Evolutionary conservation across 164 flowering plant species (phyloP).

Genomic region (Brasenia schreberi): DNA sequence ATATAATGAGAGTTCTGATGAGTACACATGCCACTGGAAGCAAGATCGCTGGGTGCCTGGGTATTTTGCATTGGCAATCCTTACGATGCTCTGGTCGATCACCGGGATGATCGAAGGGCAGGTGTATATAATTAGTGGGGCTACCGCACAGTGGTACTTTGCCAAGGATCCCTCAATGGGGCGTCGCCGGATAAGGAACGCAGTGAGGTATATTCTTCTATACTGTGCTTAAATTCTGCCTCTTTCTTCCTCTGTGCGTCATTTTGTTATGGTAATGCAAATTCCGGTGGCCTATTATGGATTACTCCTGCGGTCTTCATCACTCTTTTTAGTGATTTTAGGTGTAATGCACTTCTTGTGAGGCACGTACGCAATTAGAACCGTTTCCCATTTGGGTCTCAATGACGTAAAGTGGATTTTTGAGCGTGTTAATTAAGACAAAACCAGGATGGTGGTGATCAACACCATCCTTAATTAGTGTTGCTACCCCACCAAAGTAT

Average conservation of each 20-base stretch:
- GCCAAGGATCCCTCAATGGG: conserved; percentile 41
- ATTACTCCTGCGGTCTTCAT: neutral
- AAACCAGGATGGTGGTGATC: too few relatives aligned
- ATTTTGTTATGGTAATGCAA: neutral
- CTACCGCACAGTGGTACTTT: conserved; percentile 85
- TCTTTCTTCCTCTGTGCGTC: neutral
- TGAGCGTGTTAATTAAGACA: too few relatives aligned
- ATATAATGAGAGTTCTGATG: conserved; percentile 23
- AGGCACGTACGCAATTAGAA: too few relatives aligned
- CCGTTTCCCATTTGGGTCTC: too few relatives aligned
- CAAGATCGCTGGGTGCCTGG: conserved; percentile 93
- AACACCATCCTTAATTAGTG: too few relatives aligned
- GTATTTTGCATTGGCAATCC: conserved; percentile 66
- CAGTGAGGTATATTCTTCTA: conserved; percentile 49
- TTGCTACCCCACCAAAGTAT: too few relatives aligned
- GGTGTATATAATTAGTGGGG: conserved; percentile 12
- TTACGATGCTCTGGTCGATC: conserved; percentile 85
- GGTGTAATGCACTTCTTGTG: too few relatives aligned
- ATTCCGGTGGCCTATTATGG: neutral
- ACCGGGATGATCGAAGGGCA: conserved; percentile 54
- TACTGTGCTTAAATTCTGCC: neutral
- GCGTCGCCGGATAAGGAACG: conserved; percentile 48
- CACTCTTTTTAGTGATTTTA: neutral
- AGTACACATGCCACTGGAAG: conserved; percentile 72
- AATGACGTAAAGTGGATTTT: too few relatives aligned